phyloP scores from a whole-genome alignment of 371 early-diverging fungal genomes.

The Mortierella polycephala region DNA sequence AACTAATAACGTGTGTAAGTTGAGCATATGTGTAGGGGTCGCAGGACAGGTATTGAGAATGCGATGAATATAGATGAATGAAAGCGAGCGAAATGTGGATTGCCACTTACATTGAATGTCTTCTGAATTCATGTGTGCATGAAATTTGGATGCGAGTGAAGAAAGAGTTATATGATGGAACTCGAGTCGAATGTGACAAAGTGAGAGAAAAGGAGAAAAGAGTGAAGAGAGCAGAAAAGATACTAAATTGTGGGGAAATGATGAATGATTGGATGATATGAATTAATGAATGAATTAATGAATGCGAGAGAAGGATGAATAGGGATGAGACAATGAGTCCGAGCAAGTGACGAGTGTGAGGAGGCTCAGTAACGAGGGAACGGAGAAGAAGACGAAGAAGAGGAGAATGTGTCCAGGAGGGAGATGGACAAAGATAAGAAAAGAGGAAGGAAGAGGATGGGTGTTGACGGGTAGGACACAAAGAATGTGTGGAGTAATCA shows the following conservation, averaged over 20 bases:
- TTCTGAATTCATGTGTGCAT: neutral
- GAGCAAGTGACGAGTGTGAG: neutral
- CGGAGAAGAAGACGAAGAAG: neutral
- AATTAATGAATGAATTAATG: no score
- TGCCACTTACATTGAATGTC: no score
- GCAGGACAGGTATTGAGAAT: no score
- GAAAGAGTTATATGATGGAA: no score
- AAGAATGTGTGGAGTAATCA: neutral
- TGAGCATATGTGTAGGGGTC: no score
- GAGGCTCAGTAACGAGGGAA: neutral
- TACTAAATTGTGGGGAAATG: neutral
- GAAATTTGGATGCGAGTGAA: neutral
- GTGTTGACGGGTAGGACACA: neutral
- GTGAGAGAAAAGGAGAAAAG: neutral
- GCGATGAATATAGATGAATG: no score
- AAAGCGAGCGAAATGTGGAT: no score
- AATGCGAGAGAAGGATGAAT: no score
- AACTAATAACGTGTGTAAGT: no score
- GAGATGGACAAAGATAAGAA: neutral
- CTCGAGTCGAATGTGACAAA: no score
- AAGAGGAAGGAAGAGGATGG: constrained; percentile 2
- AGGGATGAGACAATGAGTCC: no score
- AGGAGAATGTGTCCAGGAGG: neutral
- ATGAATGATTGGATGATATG: no score
- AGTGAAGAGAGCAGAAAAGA: constrained; percentile 4